These are phyloP conservation scores for Calocera cornea DNA, from an alignment of 768 basidiomycete genomes.

Conservation along the genomic window DNA sequence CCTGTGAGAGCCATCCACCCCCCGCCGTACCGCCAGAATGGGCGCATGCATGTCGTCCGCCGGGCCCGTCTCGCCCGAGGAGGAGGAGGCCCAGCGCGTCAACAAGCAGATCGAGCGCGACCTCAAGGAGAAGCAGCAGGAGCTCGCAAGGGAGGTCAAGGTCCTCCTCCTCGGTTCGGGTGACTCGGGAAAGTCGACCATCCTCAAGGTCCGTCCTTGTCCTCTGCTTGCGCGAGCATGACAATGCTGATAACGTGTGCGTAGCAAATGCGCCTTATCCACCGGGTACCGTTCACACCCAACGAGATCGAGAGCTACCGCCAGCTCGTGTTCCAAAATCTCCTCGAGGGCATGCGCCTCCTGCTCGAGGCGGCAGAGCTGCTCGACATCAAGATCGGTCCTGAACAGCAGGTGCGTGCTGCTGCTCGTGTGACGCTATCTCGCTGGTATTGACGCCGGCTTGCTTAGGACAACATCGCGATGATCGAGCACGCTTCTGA, in stretches of 20 bases:
- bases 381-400: conserved; percentile 60
- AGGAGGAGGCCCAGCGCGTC: conserved; percentile 20
- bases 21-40: conserved; percentile 32
- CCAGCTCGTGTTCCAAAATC: conserved; percentile 84
- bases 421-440: neutral
- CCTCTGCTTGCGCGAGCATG: neutral
- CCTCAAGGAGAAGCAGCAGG: conserved; percentile 65
- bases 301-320: conserved; percentile 80
- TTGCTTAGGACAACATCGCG: neutral
- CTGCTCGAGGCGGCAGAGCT: conserved; percentile 83
- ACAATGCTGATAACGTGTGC: neutral
- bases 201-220: conserved; percentile 56
- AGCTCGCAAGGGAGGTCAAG: conserved; percentile 43
- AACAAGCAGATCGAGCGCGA: conserved; percentile 52
- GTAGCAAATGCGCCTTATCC: conserved; percentile 98
- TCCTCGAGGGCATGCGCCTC: conserved; percentile 71
- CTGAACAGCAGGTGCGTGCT: conserved; percentile 36
- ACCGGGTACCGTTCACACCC: conserved; percentile 65
- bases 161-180: conserved; percentile 84
- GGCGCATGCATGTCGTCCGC: conserved; percentile 66
- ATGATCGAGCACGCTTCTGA: conserved; percentile 51
- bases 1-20: conserved; percentile 4
- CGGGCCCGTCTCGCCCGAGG: conserved; percentile 47
- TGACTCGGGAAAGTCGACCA: conserved; percentile 85
- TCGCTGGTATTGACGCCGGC: neutral